Evolutionary conservation across 257 asterid species (phyloP), one percentile per base, ranked within the genome.

Genomic region (Ajuga chamaepitys): DNA sequence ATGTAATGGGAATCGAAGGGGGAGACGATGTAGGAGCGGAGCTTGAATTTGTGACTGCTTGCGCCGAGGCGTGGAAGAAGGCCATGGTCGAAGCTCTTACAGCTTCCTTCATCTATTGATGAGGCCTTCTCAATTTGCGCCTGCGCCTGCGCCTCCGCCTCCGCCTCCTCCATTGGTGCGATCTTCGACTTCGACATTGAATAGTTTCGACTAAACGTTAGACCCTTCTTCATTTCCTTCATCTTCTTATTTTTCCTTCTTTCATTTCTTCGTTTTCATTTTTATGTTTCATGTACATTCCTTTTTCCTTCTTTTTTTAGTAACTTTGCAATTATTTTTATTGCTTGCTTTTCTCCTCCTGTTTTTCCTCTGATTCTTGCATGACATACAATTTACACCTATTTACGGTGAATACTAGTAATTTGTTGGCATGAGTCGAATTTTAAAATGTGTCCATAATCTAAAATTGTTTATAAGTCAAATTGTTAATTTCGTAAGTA

Each of bases 41-140:
- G 87, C 65, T 74, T 74, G 67, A 14, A 26, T 58, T 65, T 75
- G 38, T 77, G 75, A 63, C 52, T 60, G 73, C 68, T 62, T 12
- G 82, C 93, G 24, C 95, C 95, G 25, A 86, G 95, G 25, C 88
- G 79, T 42, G 95, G 96, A 25, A 89, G 86, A 68, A 86, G 73
- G 34, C 76, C 82, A 17, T 74, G 73, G 9, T 80, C 58, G 10
- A 78, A 65, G 61, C 81, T 82, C 25, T 74, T 64, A 5, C 83
- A 58, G 53, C 86, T 79, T 37, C 51, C 25, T 61, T 70, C 85
- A 37, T 83, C 88, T 50, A 50, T 70, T 0, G 88, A 81, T 0
- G 55, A 16, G 45, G 62, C 35, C 14, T 57, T 70, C 14, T 81
- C 85, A 5, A 73, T 41, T 20, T 77, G 21, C 17, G 45, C 82